Evolutionary conservation across 306 rosid genomes (phyloP).

Genomic region (Carpinus viminea): DNA sequence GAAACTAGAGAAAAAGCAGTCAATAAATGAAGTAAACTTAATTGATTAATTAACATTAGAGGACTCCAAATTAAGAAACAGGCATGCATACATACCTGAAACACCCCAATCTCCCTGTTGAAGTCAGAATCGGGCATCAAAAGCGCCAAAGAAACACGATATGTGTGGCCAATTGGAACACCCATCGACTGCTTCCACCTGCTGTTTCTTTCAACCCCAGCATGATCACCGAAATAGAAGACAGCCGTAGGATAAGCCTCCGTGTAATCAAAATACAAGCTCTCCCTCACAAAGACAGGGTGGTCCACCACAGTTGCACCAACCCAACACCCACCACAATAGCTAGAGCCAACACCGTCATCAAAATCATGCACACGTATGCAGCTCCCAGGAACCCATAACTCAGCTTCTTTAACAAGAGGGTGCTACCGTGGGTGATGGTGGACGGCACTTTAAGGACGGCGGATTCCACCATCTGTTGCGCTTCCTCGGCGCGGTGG

Average conservation of each 20-base stretch:
- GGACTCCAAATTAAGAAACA: neutral
- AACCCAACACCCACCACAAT: conserved; percentile 44
- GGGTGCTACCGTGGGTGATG: conserved; percentile 20
- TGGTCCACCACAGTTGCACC: conserved; percentile 66
- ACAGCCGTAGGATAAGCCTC: conserved; percentile 56
- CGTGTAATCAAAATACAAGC: conserved; percentile 71
- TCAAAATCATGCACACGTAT: conserved; percentile 51
- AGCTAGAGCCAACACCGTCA: conserved; percentile 45
- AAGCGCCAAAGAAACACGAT: conserved; percentile 49
- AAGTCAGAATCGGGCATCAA: conserved; percentile 83
- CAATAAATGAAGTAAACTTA: neutral
- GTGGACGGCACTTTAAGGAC: conserved; percentile 36
- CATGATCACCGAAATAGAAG: conserved; percentile 34
- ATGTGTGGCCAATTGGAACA: conserved; percentile 72
- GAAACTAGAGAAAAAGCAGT: neutral
- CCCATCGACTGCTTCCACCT: conserved; percentile 33
- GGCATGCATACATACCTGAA: conserved; percentile 68
- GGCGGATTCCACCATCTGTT: conserved; percentile 40
- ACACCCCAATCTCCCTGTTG: conserved; percentile 67
- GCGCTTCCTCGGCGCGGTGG: conserved; percentile 44
- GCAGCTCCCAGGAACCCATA: conserved; percentile 57
- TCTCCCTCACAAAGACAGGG: conserved; percentile 52
- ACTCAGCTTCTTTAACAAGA: conserved; percentile 48
- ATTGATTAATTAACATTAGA: neutral
- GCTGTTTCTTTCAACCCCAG: conserved; percentile 7